These are phyloP conservation scores for Anthoceros angustus DNA, from an alignment of 225 moss, liverwort and hornwort species.

Conservation along the genomic window DNA sequence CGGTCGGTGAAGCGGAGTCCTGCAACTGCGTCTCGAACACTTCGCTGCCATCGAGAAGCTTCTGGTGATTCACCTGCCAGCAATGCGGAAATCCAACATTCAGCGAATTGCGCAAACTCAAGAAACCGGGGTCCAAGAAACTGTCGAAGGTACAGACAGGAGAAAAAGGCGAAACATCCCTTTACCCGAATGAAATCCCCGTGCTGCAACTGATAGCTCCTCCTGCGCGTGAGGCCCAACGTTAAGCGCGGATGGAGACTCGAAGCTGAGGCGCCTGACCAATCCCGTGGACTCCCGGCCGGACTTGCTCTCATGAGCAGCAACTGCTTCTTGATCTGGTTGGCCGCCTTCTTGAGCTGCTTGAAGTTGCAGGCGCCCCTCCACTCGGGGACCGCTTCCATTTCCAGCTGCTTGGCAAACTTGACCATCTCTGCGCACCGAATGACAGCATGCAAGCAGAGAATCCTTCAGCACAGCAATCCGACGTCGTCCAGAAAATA, in stretches of 20 bases:
- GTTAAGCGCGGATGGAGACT: background rate
- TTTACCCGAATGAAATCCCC: conserved; percentile 3
- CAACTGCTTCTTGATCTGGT: conserved; percentile 7
- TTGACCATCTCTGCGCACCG: conserved; percentile 40
- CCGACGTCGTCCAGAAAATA: too few relatives aligned
- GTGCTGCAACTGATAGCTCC: background rate
- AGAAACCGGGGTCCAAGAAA: background rate
- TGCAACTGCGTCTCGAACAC: conserved; percentile 44
- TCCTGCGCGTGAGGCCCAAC: background rate
- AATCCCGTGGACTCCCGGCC: background rate
- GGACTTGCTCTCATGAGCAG: background rate
- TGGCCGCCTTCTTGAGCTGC: conserved; percentile 21
- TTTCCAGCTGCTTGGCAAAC: conserved; percentile 34
- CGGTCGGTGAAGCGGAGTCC: conserved; percentile 33
- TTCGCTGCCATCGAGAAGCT: background rate
- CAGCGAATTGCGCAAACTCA: background rate
- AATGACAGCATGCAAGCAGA: too few relatives aligned
- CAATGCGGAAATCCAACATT: background rate
- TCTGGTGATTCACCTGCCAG: background rate
- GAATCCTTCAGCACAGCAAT: too few relatives aligned
- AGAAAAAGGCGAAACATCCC: background rate
- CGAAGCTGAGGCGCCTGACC: background rate
- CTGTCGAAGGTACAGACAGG: background rate
- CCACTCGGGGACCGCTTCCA: conserved; percentile 39
- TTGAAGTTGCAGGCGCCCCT: conserved; percentile 36